These are phyloP conservation scores for Mycena amicta DNA, from an alignment of 768 basidiomycete species.

Conservation along the genomic window DNA sequence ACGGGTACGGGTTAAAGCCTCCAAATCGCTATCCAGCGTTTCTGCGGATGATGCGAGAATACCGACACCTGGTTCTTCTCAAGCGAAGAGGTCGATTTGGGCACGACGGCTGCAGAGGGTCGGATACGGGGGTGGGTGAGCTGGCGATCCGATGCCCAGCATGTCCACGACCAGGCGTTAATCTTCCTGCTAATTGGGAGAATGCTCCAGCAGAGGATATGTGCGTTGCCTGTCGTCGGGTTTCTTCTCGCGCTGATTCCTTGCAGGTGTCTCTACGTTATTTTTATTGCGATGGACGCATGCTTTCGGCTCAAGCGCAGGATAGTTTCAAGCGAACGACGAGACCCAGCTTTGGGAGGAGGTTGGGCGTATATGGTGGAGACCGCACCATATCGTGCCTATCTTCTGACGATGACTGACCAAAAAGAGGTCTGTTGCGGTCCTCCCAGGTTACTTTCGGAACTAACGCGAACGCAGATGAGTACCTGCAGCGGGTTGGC, in stretches of 20 bases:
- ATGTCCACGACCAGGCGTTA: slow-evolving; percentile 22
- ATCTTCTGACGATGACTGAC: slow-evolving; percentile 4
- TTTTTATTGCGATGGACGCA: slow-evolving; percentile 10
- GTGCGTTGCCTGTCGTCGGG: background rate
- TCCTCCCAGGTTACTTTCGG: background rate
- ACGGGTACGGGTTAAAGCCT: slow-evolving; percentile 26
- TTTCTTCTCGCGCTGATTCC: background rate
- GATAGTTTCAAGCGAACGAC: background rate
- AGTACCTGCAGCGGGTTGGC: slow-evolving; percentile 25
- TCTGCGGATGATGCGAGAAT: background rate
- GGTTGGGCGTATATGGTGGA: slow-evolving; percentile 20
- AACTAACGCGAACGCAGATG: slow-evolving; percentile 18
- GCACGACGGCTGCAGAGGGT: background rate
- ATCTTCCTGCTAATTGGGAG: slow-evolving; percentile 19
- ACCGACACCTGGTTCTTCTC: background rate
- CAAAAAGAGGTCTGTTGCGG: slow-evolving; percentile 18
- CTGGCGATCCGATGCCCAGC: slow-evolving; percentile 13
- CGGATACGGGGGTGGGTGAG: background rate
- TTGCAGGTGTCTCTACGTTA: slow-evolving; percentile 14
- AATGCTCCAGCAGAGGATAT: background rate
- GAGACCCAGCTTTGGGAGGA: slow-evolving; percentile 8
- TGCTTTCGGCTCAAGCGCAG: slow-evolving; percentile 9
- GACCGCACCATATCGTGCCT: background rate
- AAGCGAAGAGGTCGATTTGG: background rate
- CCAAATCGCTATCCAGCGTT: slow-evolving; percentile 2